phyloP scores from a whole-genome alignment of 1,139 yeast genomes.

The Suhomyces bolitotheri region DNA sequence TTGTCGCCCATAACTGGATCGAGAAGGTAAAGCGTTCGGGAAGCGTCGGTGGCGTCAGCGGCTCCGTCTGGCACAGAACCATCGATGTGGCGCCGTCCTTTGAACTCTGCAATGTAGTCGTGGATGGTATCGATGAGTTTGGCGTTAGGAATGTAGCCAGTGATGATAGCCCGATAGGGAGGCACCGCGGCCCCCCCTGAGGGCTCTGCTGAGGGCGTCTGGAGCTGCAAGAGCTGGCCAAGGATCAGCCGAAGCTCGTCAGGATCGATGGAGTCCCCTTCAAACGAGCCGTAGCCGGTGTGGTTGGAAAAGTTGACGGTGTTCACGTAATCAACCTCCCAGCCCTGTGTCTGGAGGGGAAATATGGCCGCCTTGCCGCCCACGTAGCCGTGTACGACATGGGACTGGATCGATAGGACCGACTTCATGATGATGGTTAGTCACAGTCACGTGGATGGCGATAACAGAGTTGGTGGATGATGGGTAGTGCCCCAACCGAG shows the following conservation, averaged over 20 bases:
- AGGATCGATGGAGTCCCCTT: slow-evolving; percentile 24
- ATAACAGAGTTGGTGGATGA: neutral
- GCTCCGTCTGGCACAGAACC: slow-evolving; percentile 10
- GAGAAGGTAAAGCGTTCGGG: slow-evolving; percentile 52
- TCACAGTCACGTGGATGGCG: slow-evolving; percentile 1
- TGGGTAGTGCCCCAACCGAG: neutral
- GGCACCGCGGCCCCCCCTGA: slow-evolving; percentile 10
- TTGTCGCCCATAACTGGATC: slow-evolving; percentile 97
- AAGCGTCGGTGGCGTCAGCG: slow-evolving; percentile 15
- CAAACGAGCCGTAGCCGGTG: slow-evolving; percentile 47
- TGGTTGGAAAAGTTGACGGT: slow-evolving; percentile 47
- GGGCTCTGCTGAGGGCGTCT: neutral
- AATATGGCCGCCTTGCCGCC: slow-evolving; percentile 45
- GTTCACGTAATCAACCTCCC: slow-evolving; percentile 46
- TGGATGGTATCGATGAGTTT: slow-evolving; percentile 26
- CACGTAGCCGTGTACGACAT: slow-evolving; percentile 49
- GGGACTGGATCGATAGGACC: slow-evolving; percentile 44
- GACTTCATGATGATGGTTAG: slow-evolving; percentile 12
- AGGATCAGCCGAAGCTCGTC: slow-evolving; percentile 11
- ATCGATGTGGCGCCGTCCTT: neutral
- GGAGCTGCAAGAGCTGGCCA: slow-evolving; percentile 4
- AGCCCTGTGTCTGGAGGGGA: slow-evolving; percentile 45
- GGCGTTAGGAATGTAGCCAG: slow-evolving; percentile 42
- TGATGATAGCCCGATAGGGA: slow-evolving; percentile 18
- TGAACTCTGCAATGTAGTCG: slow-evolving; percentile 11